phyloP scores from a whole-genome alignment of 2,329 filamentous ascomycete genomes.

The Cercospora zeina region DNA sequence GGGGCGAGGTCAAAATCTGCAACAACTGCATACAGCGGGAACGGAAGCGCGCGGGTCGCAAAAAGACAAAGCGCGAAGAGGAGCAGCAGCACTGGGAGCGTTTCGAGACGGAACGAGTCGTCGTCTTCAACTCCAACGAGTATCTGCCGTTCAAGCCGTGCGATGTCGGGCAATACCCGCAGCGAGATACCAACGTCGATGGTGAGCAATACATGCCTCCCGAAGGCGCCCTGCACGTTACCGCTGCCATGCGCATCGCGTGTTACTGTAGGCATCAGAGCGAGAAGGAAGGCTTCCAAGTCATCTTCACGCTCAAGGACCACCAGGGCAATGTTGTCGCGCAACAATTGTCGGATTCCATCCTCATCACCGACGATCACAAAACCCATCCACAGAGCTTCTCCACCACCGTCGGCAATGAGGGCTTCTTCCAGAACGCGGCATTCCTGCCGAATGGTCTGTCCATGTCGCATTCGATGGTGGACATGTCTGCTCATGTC shows the following conservation, averaged over 20 bases:
- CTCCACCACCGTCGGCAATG: constrained; percentile 34
- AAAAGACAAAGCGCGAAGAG: constrained; percentile 89
- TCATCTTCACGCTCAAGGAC: constrained; percentile 94
- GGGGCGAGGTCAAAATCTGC: constrained; percentile 93
- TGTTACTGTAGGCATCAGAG: constrained; percentile 96
- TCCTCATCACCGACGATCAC: constrained; percentile 98
- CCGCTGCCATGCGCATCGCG: constrained; percentile 90
- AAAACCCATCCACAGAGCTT: constrained; percentile 66
- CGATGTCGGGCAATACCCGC: constrained; percentile 45
- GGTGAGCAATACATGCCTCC: constrained; percentile 41
- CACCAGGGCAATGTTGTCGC: constrained; percentile 72
- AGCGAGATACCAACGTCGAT: constrained; percentile 32
- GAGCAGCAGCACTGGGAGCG: constrained; percentile 85
- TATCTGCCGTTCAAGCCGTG: constrained; percentile 75
- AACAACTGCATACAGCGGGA: constrained; percentile 87
- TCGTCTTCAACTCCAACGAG: constrained; percentile 89
- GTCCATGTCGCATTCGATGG: constrained; percentile 44
- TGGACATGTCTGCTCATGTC: constrained; percentile 42
- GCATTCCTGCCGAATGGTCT: constrained; percentile 36
- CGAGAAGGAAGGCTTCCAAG: constrained; percentile 87
- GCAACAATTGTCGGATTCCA: constrained; percentile 80
- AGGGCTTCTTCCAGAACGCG: constrained; percentile 33
- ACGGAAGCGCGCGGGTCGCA: constrained; percentile 83
- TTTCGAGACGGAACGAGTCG: constrained; percentile 76
- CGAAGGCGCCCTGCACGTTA: constrained; percentile 70